Conservation (phyloP, 129 eudicot species). For the Silybum marianum region DNA sequence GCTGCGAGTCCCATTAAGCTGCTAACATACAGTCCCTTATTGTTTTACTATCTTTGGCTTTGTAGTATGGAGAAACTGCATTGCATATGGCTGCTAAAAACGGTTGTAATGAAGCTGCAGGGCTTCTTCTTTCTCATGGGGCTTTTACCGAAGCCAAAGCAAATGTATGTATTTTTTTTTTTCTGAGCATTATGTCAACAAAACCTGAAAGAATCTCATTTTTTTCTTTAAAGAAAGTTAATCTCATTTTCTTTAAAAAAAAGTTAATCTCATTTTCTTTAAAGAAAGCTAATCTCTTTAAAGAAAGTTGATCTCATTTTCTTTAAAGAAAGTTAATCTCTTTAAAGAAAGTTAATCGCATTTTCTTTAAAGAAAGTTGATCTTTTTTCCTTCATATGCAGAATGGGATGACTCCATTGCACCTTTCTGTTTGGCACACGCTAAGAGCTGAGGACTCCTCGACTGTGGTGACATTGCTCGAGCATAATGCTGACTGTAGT, state of each 20-base stretch:
- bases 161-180: slow-evolving; percentile 48
- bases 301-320: background rate
- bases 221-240: no score
- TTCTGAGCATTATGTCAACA: slow-evolving; percentile 19
- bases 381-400: slow-evolving; percentile 21
- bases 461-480: slow-evolving; percentile 78
- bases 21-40: no score
- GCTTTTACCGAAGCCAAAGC: slow-evolving; percentile 93
- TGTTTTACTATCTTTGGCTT: slow-evolving; percentile 9
- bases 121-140: slow-evolving; percentile 82
- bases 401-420: slow-evolving; percentile 97
- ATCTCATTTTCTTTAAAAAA: background rate
- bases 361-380: background rate
- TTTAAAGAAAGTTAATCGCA: background rate
- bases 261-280: background rate
- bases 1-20: no score
- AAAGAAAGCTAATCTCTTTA: no score
- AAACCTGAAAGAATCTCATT: background rate
- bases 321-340: background rate
- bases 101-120: slow-evolving; percentile 78
- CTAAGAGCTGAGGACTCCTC: slow-evolving; percentile 75
- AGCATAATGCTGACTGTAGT: slow-evolving; percentile 86
- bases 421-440: slow-evolving; percentile 94
- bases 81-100: slow-evolving; percentile 96
- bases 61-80: slow-evolving; percentile 95